Percentiles rank a stretch among this genome's conserved stretches.
Conservation (phyloP, 257 asterid species). For the Eustoma russellianum region DNA sequence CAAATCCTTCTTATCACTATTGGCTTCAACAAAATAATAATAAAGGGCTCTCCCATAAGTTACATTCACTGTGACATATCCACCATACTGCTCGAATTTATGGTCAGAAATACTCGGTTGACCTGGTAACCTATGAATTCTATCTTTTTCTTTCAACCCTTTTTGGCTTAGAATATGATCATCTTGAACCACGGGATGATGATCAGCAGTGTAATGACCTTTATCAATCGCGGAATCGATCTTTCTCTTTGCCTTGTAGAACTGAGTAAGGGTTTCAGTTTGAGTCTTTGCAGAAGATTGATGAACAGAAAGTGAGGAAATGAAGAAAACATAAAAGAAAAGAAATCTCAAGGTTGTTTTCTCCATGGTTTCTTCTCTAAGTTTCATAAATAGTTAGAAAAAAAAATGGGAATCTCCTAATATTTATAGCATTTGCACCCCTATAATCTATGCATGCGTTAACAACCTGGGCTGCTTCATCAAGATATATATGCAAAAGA, state of each 20-base stretch:
- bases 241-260: constrained; percentile 32
- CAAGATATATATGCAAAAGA: too few species aligned
- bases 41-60: constrained; percentile 60
- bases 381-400: too few species aligned
- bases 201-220: constrained; percentile 27
- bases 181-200: not conserved
- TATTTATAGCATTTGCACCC: too few species aligned
- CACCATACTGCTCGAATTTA: constrained; percentile 62
- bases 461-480: too few species aligned
- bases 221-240: constrained; percentile 24
- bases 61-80: constrained; percentile 53
- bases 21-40: constrained; percentile 63
- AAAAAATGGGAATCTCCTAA: too few species aligned
- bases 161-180: constrained; percentile 13
- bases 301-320: constrained; percentile 6
- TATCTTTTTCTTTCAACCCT: constrained; percentile 46
- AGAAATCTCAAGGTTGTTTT: constrained; percentile 7
- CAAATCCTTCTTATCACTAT: constrained; percentile 22
- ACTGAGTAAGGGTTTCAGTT: constrained; percentile 26
- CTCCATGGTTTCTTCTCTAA: constrained; percentile 10
- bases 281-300: constrained; percentile 15
- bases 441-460: too few species aligned
- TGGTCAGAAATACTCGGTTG: constrained; percentile 35
- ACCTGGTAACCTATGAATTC: constrained; percentile 50
- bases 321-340: constrained; percentile 10